Evolutionary conservation across 2,329 filamentous ascomycete species (phyloP).

Genomic region (Colletotrichum tropicicola): DNA sequence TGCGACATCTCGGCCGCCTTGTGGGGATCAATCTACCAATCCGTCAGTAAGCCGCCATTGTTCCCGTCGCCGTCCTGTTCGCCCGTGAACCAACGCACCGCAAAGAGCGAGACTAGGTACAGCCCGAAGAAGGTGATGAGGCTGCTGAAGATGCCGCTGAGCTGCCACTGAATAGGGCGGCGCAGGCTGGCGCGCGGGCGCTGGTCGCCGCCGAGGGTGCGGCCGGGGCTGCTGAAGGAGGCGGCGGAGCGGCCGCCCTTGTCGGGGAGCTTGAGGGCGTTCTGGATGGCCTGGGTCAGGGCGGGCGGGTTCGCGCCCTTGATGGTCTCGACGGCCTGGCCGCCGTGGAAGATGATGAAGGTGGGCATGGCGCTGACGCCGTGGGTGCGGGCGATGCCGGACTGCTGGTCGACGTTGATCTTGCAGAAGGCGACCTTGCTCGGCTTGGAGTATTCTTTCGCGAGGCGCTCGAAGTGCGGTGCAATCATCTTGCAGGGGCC

Average conservation of each 20-base stretch:
- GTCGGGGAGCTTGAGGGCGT: conserved; percentile 65
- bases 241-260: conserved; percentile 51
- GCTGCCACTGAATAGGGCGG: conserved; percentile 38
- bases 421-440: conserved; percentile 90
- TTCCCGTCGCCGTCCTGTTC: neutral
- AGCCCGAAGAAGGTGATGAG: conserved; percentile 66
- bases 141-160: conserved; percentile 56
- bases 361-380: conserved; percentile 90
- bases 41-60: conserved; percentile 11
- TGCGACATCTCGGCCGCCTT: conserved; percentile 66
- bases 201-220: conserved; percentile 61
- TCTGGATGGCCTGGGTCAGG: conserved; percentile 80
- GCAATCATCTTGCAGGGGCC: conserved; percentile 93
- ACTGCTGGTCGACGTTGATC: conserved; percentile 87
- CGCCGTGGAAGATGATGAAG: conserved; percentile 88
- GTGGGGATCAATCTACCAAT: conserved; percentile 66
- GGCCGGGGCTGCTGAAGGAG: conserved; percentile 63
- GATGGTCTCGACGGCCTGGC: conserved; percentile 77
- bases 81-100: conserved; percentile 51
- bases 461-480: conserved; percentile 86
- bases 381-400: conserved; percentile 79
- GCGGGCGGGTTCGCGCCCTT: conserved; percentile 82
- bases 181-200: conserved; percentile 29
- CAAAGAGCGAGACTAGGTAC: conserved; percentile 69
- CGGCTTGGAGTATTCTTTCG: conserved; percentile 80